Evolutionary conservation across 495 filamentous ascomycete species (phyloP).

Genomic region (Xylaria venustula): DNA sequence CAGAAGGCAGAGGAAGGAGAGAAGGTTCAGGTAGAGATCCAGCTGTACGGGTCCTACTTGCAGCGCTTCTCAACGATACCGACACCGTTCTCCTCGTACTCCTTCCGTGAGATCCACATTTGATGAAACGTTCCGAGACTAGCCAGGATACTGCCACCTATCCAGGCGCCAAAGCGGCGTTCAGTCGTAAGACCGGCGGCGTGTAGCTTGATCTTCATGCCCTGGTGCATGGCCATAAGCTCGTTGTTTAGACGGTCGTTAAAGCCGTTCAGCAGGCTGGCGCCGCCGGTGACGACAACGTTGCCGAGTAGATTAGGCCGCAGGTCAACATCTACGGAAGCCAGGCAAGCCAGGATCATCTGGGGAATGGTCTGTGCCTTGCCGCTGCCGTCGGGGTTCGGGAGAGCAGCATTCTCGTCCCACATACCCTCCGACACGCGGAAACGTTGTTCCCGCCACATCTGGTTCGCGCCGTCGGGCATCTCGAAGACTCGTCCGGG

Average conservation of each 20-base stretch:
- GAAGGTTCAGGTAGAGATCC: not conserved
- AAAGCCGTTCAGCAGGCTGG: constrained; percentile 81
- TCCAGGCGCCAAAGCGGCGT: constrained; percentile 88
- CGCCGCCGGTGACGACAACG: constrained; percentile 89
- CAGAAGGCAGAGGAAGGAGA: constrained; percentile 14
- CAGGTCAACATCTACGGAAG: constrained; percentile 82
- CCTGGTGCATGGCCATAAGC: constrained; percentile 73
- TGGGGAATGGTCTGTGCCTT: constrained; percentile 74
- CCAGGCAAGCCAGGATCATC: constrained; percentile 73
- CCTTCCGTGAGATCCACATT: constrained; percentile 91
- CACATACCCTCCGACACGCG: constrained; percentile 83
- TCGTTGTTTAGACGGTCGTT: constrained; percentile 85
- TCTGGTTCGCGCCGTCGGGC: constrained; percentile 91
- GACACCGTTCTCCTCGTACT: constrained; percentile 75
- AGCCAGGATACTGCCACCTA: constrained; percentile 92
- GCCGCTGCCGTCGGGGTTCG: constrained; percentile 32
- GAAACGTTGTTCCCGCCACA: constrained; percentile 85
- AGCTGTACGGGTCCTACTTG: constrained; percentile 48
- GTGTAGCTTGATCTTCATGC: constrained; percentile 77
- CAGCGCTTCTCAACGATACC: constrained; percentile 76
- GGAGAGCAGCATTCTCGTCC: constrained; percentile 69
- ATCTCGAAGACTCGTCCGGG: constrained; percentile 90
- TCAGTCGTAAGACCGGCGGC: constrained; percentile 83
- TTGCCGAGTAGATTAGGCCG: constrained; percentile 79
- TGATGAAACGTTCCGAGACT: constrained; percentile 99